A percentile compares a stretch with the other conserved stretches of the same genome.
These are phyloP conservation scores for Cordyceps sp. DNA, from an alignment of 2,329 filamentous ascomycete genomes.

Conservation along the genomic window DNA sequence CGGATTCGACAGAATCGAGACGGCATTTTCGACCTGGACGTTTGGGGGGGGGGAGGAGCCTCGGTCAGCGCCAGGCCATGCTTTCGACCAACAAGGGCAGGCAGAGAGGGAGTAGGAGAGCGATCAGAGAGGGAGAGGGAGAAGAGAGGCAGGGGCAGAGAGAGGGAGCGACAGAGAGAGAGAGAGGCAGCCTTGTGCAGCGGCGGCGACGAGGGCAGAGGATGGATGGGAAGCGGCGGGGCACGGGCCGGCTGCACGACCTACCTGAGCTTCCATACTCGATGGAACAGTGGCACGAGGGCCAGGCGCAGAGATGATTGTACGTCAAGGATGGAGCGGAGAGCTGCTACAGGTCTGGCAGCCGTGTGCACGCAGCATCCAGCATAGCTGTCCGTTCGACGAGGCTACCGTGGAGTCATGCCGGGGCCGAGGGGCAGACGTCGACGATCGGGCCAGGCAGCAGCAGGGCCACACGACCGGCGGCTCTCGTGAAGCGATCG, in stretches of 20 bases:
- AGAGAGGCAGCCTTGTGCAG: no score
- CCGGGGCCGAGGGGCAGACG: conserved; percentile 10
- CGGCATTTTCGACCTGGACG: conserved; percentile 74
- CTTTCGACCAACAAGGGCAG: no score
- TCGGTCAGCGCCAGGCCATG: no score
- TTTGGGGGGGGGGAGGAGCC: no score
- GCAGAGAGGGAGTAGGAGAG: no score
- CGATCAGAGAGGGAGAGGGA: no score
- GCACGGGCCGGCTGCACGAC: conserved; percentile 5
- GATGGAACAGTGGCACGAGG: conserved; percentile 3
- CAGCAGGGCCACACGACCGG: background rate
- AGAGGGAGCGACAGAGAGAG: no score
- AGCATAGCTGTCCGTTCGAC: conserved; percentile 26
- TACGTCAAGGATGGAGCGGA: conserved; percentile 6
- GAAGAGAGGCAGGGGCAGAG: no score
- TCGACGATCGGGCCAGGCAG: background rate
- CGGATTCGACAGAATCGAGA: conserved; percentile 83
- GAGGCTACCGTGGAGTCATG: conserved; percentile 25
- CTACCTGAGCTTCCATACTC: conserved; percentile 32
- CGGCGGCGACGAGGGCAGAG: background rate
- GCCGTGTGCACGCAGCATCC: conserved; percentile 22
- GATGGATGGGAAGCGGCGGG: background rate
- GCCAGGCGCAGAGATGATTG: conserved; percentile 3
- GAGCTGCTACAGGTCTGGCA: conserved; percentile 27
- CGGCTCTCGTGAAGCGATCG: no score